Conservation (phyloP, 148 eudicot species). For the Persicaria tinctoria region DNA sequence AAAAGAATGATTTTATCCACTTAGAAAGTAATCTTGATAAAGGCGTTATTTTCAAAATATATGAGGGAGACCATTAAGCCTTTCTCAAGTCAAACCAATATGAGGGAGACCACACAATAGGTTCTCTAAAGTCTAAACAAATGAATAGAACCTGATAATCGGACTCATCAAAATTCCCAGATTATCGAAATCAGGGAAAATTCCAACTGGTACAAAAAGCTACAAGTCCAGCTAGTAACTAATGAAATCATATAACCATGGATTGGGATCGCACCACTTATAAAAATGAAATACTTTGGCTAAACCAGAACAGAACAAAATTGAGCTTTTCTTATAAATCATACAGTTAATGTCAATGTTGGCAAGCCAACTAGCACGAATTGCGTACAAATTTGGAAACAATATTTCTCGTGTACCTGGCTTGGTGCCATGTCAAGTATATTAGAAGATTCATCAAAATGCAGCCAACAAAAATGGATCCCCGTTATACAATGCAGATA, state of each 20-base stretch:
- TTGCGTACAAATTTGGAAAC: background rate
- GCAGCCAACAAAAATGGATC: background rate
- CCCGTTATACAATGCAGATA: background rate
- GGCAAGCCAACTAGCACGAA: background rate
- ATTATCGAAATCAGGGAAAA: background rate
- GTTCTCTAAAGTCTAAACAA: background rate
- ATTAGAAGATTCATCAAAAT: background rate
- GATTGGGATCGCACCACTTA: background rate
- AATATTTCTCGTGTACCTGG: background rate
- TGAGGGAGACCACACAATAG: background rate
- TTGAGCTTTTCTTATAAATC: background rate
- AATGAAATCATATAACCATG: background rate
- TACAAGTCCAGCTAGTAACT: background rate
- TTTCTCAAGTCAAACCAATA: background rate
- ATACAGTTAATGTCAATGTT: background rate
- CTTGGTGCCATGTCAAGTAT: background rate
- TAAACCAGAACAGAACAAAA: background rate
- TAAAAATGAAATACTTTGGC: background rate
- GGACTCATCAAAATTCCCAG: slow-evolving; percentile 32
- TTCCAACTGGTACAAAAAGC: background rate
- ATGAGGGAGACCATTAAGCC: background rate
- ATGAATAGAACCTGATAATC: slow-evolving; percentile 42
- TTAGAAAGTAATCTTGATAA: background rate
- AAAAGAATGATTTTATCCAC: background rate
- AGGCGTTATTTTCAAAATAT: background rate